These are phyloP conservation scores for Teunomyces stri DNA, from an alignment of 805 yeast genomes.

Conservation along the genomic window DNA sequence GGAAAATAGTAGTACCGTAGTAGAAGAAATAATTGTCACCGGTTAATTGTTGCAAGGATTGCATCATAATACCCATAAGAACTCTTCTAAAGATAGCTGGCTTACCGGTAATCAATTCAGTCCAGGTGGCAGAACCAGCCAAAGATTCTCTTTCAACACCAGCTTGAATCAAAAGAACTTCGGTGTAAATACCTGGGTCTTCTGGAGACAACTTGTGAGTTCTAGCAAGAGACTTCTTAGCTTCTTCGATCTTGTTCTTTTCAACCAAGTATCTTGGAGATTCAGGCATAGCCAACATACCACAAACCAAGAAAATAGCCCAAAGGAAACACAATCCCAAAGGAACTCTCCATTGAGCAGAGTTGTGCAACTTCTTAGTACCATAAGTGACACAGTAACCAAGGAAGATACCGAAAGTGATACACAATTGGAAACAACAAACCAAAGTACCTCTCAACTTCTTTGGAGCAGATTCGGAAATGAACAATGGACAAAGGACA, in stretches of 20 bases:
- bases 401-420: constrained; percentile 27
- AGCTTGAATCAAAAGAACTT: constrained; percentile 26
- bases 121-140: constrained; percentile 28
- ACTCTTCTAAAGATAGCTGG: constrained; percentile 26
- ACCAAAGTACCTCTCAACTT: constrained; percentile 28
- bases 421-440: constrained; percentile 26
- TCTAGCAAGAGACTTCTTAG: constrained; percentile 24
- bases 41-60: constrained; percentile 55
- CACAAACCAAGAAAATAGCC: constrained; percentile 23
- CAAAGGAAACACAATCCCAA: constrained; percentile 28
- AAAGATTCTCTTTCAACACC: constrained; percentile 27
- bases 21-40: constrained; percentile 68
- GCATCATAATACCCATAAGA: constrained; percentile 23
- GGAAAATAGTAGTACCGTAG: constrained; percentile 62
- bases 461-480: constrained; percentile 27
- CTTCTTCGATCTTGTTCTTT: constrained; percentile 22
- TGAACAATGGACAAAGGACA: constrained; percentile 26
- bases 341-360: constrained; percentile 28
- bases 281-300: constrained; percentile 28
- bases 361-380: constrained; percentile 20
- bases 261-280: constrained; percentile 27
- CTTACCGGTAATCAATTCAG: constrained; percentile 24
- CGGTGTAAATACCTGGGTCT: constrained; percentile 24
- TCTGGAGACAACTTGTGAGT: constrained; percentile 23
- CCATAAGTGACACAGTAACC: constrained; percentile 28